Conservation (phyloP, 164 flowering plant species). For the Taxillus chinensis region DNA sequence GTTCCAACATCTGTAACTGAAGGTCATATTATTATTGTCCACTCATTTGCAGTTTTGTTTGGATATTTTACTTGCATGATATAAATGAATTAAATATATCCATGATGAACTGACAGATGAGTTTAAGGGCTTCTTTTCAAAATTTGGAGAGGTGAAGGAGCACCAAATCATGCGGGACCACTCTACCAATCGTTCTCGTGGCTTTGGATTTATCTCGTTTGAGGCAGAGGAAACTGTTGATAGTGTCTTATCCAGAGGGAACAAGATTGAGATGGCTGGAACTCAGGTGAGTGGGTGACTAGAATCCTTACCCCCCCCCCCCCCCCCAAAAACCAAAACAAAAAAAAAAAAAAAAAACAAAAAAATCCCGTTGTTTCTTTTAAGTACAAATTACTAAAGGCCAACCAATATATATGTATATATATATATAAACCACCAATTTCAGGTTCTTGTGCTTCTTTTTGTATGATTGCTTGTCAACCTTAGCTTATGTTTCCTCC, state of each 20-base stretch:
- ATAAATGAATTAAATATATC: background rate
- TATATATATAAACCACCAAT: too few relatives aligned
- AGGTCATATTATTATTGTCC: conserved; percentile 26
- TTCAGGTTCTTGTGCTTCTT: too few relatives aligned
- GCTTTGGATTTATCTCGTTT: conserved; percentile 78
- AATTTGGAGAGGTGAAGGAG: conserved; percentile 62
- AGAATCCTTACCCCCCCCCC: too few relatives aligned
- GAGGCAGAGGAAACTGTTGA: conserved; percentile 66
- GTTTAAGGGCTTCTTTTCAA: conserved; percentile 61
- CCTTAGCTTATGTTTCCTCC: too few relatives aligned
- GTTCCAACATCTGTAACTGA: conserved; percentile 59
- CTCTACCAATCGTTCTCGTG: conserved; percentile 67
- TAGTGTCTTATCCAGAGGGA: conserved; percentile 54
- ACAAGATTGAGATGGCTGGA: conserved; percentile 56
- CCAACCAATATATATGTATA: too few relatives aligned
- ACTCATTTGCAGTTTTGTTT: background rate
- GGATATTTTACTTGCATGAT: background rate
- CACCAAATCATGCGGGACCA: conserved; percentile 85
- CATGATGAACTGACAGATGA: conserved; percentile 39
- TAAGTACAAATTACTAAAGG: too few relatives aligned
- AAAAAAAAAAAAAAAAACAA: too few relatives aligned
- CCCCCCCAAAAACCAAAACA: too few relatives aligned
- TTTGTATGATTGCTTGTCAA: too few relatives aligned
- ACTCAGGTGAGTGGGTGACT: conserved; percentile 38
- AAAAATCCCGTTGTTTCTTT: background rate